Conservation (phyloP, 1,139 yeast species). For the Taphrina communis region DNA sequence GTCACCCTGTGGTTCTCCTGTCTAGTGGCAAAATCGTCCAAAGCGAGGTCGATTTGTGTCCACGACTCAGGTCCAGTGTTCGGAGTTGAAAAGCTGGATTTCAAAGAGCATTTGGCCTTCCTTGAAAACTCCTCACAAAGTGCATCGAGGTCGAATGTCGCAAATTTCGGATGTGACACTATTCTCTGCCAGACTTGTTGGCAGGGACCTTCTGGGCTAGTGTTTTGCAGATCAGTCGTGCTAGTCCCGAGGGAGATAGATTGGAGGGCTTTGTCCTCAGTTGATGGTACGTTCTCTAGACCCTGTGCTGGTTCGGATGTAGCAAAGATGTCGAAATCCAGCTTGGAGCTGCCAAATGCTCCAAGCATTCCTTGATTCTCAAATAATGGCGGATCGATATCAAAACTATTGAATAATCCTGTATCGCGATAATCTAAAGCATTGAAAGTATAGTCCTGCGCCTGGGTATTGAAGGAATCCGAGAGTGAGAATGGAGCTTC, state of each 20-base stretch:
- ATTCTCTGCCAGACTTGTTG: conserved; percentile 96
- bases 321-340: background rate
- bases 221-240: background rate
- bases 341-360: background rate
- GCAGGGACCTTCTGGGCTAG: conserved; percentile 56
- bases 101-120: conserved; percentile 78
- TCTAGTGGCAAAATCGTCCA: conserved; percentile 23
- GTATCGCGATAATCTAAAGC: conserved; percentile 16
- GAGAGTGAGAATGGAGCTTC: background rate
- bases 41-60: background rate
- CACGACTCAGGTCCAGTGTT: conserved; percentile 63
- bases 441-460: background rate
- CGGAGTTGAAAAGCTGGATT: conserved; percentile 52
- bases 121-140: conserved; percentile 83
- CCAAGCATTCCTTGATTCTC: background rate
- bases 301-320: background rate
- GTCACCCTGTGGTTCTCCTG: background rate
- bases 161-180: conserved; percentile 88
- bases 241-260: background rate
- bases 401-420: conserved; percentile 8
- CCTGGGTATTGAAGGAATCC: background rate
- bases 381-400: conserved; percentile 23
- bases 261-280: background rate
- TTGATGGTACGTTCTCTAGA: background rate
- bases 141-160: conserved; percentile 91